phyloP scores from a whole-genome alignment of 441 rosid genomes.

The Gossypium trilobum region DNA sequence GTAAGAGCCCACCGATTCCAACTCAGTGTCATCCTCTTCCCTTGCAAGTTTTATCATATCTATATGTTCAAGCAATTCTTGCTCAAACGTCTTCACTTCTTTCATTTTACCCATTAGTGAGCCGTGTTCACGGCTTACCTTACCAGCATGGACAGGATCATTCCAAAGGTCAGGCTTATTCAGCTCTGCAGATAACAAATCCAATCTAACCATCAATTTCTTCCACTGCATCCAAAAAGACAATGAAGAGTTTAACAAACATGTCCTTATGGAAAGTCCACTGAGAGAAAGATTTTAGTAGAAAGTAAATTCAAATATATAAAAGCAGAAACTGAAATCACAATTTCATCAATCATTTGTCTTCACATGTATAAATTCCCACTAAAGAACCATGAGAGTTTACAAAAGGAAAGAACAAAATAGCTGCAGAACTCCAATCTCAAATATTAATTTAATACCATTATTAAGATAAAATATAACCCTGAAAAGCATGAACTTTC shows the following conservation, averaged over 20 bases:
- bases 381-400: neutral
- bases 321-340: neutral
- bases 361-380: neutral
- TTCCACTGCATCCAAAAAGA: constrained; percentile 58
- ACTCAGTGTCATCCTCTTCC: constrained; percentile 75
- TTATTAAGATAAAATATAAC: neutral
- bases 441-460: neutral
- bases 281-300: neutral
- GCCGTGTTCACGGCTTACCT: constrained; percentile 87
- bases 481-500: neutral
- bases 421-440: neutral
- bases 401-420: neutral
- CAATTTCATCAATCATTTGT: neutral
- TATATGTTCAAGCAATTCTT: constrained; percentile 77
- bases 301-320: neutral
- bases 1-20: constrained; percentile 87
- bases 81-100: constrained; percentile 64
- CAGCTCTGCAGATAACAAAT: constrained; percentile 57
- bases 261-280: neutral
- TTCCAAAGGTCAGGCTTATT: constrained; percentile 74
- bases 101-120: constrained; percentile 61
- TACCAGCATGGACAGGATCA: constrained; percentile 81
- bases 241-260: neutral
- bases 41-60: constrained; percentile 90
- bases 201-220: constrained; percentile 52